Evolutionary conservation across 75 land plant genomes (phyloP), one percentile per base, ranked within the genome.

Genomic region (Picea sitchensis): DNA sequence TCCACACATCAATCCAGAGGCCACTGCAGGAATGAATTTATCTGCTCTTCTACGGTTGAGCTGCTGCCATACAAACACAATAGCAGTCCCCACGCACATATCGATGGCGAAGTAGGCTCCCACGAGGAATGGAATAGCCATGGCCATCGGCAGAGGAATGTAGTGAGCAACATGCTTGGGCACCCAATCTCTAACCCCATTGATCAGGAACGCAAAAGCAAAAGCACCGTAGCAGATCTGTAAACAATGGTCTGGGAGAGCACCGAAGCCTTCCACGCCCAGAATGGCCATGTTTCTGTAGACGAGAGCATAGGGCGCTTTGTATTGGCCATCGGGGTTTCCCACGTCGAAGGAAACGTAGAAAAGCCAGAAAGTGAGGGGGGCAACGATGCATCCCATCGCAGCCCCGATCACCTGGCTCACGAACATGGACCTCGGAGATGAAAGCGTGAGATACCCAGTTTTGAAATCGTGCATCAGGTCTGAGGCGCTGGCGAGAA

Each of bases 1-100:
- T 0, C 94, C 94, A 82, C 94, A 92, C 9, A 92, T 92, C 81
- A 92, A 83, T 5, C 94, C 94, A 14, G 94, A 92, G 13, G 94
- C 94, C 30, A 92, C 89, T 0, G 92, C 92, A 2, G 92, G 87
- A 34, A 63, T 86, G 60, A 83, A 79, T 4, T 82, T 67, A 44
- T 84, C 85, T 13, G 92, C 94, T 21, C 82, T 83, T n/a, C 61
- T 77, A n/a, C 77, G 81, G 78, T 88, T 82, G 20, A 84, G n/a
- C 78, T 76, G 83, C 5, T 67, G 72, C 95, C 95, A 92, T 7
- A 83, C 78, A 44, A 84, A 90, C 21, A 91, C 74, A 32, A 92
- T 85, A 73, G 83, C 61, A 74, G 88, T 87, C 1, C 92, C 95
- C 36, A 88, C 32, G 58, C 86, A 91, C 91, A 92, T 92, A 44